These are phyloP conservation scores for Lepidium didymum DNA, from an alignment of 345 rosid genomes.

Conservation along the genomic window DNA sequence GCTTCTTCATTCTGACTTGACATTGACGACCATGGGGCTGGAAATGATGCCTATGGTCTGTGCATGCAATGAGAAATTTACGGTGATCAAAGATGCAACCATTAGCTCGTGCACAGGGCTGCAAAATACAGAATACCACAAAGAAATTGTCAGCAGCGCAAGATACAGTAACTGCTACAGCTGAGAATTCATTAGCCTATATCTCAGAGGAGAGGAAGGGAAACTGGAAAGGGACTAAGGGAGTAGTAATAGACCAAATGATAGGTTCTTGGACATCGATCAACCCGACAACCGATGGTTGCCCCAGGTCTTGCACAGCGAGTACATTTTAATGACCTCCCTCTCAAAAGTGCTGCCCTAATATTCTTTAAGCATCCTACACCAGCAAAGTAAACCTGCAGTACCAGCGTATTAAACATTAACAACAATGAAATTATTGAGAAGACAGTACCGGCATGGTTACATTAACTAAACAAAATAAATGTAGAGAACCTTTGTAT, in stretches of 20 bases:
- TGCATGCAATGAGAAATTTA: slow-evolving; percentile 97
- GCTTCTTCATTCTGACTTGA: slow-evolving; percentile 52
- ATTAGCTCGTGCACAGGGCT: slow-evolving; percentile 97
- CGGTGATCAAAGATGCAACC: slow-evolving; percentile 96
- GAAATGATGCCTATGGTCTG: slow-evolving; percentile 79
- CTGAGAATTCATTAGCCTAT: slow-evolving; percentile 2
- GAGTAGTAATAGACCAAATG: slow-evolving; percentile 66
- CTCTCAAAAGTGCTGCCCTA: slow-evolving; percentile 94
- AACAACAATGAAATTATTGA: not conserved
- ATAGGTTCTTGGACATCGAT: slow-evolving; percentile 94
- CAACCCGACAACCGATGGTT: slow-evolving; percentile 98
- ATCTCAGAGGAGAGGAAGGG: slow-evolving; percentile 2
- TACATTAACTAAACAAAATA: not conserved
- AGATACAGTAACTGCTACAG: not conserved
- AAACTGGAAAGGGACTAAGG: slow-evolving; percentile 1
- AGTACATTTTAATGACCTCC: slow-evolving; percentile 87
- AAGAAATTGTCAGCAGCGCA: slow-evolving; percentile 25
- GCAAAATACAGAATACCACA: slow-evolving; percentile 34
- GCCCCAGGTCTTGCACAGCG: slow-evolving; percentile 99
- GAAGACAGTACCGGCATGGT: not conserved
- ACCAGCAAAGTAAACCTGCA: slow-evolving; percentile 97
- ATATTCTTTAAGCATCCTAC: slow-evolving; percentile 91
- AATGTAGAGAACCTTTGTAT: not conserved
- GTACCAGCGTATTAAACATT: slow-evolving; percentile 12
- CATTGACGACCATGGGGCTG: slow-evolving; percentile 70